Base-by-base conservation (phyloP, 169 alveolate species). In the Cyclospora cayetanensis region DNA sequence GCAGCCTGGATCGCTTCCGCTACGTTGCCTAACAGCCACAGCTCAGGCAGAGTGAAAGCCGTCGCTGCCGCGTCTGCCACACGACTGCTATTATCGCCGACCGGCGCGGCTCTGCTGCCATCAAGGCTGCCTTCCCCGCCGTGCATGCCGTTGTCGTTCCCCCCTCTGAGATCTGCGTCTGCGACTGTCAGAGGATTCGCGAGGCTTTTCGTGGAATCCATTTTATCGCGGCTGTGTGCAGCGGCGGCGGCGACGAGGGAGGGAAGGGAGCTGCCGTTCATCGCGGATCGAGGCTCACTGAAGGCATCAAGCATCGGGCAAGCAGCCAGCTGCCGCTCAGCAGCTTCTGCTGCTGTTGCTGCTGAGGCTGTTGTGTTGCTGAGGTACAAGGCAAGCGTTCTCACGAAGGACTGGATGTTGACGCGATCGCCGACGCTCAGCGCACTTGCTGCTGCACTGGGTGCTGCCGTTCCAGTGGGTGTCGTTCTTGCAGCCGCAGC, bases 21-120 rank as follows among this genome's bases (percentile, higher is more conserved):
- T 46, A 27, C 31, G 72, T 79, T 72, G 2, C 89, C 89, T 2
- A 79, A 50, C 25, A 79, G 70, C 89, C 89, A 79, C 34, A 79
- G 72, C 83, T n/a, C 46, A 15, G 83, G 83, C n/a, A 18, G 74
- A 12, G 74, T 18, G n/a, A 60, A 18, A 12, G 12, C 74, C n/a
- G 74, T 11, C 15, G 74, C 34, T 18, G 34, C 34, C 7, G 74
- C 25, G 12, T n/a, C 74, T 1, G 74, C n/a, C n/a, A n/a, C n/a
- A n/a, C n/a, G n/a, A n/a, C 74, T 60, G 74, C 74, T 60, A 31
- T 31, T 60, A 31, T 31, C n/a, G 74, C 74, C 15, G 74, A 7
- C 34, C 27, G 37, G 9, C 18, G 35, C 15, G 25, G 15, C 9
- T 9, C 25, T 25, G 41, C n/a, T 18, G 35, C 25, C 74, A 7